Conservation (phyloP, 352 stramenopile species). For the Globisporangium paddicum region DNA sequence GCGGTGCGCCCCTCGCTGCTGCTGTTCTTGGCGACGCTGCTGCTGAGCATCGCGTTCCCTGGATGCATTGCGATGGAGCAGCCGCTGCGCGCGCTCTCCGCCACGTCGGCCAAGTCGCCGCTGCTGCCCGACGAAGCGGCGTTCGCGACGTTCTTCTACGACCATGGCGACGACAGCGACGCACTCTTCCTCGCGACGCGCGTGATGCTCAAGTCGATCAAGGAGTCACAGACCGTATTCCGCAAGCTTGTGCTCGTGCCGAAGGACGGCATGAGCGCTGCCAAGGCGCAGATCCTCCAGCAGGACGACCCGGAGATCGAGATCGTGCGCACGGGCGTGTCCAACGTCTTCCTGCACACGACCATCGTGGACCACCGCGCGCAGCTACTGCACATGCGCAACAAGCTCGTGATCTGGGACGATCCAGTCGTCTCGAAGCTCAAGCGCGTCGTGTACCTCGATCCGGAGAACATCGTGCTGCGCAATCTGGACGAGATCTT, state of each 20-base stretch:
- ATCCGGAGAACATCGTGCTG: constrained; percentile 76
- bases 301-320: constrained; percentile 59
- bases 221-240: constrained; percentile 42
- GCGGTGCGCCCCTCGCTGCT: neutral
- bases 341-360: constrained; percentile 66
- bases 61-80: constrained; percentile 2
- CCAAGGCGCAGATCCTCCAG: constrained; percentile 32
- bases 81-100: constrained; percentile 2
- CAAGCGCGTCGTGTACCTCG: constrained; percentile 71
- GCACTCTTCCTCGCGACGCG: constrained; percentile 21
- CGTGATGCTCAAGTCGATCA: constrained; percentile 19
- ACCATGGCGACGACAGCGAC: constrained; percentile 21
- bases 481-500: constrained; percentile 84
- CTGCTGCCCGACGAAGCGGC: constrained; percentile 14
- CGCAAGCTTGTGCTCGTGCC: constrained; percentile 68
- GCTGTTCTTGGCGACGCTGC: neutral
- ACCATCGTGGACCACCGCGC: constrained; percentile 55
- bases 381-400: constrained; percentile 78
- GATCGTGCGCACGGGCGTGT: constrained; percentile 54
- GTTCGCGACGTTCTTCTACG: constrained; percentile 26
- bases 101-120: neutral
- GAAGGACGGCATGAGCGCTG: constrained; percentile 44
- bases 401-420: constrained; percentile 81
- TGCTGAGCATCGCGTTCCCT: neutral
- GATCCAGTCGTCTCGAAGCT: constrained; percentile 56